Conservation (phyloP, 305 asterid species). For the Ajuga reptans region DNA sequence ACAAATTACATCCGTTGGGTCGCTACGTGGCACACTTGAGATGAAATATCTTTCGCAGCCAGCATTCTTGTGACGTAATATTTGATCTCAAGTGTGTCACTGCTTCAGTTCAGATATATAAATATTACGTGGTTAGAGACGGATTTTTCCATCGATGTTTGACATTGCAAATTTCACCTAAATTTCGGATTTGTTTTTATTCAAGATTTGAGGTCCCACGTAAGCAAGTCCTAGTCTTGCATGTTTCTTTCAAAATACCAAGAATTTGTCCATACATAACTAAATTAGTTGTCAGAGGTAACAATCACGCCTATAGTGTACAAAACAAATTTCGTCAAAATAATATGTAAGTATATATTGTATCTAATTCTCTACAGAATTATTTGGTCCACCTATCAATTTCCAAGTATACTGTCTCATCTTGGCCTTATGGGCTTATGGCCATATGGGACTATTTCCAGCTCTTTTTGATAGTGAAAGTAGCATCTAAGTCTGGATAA, state of each 20-base stretch:
- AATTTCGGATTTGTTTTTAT: not conserved
- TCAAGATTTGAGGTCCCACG: not conserved
- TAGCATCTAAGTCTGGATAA: too few species aligned
- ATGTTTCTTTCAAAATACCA: conserved; percentile 7
- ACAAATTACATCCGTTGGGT: conserved; percentile 12
- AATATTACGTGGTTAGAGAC: too few species aligned
- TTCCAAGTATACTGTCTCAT: conserved; percentile 2
- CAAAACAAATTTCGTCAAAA: conserved; percentile 20
- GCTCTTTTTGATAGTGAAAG: conserved; percentile 38
- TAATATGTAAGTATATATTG: conserved; percentile 16
- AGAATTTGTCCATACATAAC: conserved; percentile 27
- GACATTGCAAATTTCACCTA: too few species aligned
- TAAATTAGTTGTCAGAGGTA: conserved; percentile 25
- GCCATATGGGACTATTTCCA: conserved; percentile 38
- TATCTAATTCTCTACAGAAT: conserved; percentile 1
- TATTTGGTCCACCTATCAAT: conserved; percentile 20
- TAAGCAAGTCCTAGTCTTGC: not conserved
- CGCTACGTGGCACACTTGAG: not conserved
- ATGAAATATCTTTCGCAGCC: too few species aligned
- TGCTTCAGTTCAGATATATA: too few species aligned
- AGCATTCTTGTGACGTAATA: too few species aligned
- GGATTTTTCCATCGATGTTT: too few species aligned
- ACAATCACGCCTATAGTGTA: conserved; percentile 37
- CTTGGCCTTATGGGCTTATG: not conserved
- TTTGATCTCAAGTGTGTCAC: too few species aligned